These are phyloP conservation scores for Cladophialophora bantiana DNA, from an alignment of 2,329 filamentous ascomycete species.

Conservation along the genomic window DNA sequence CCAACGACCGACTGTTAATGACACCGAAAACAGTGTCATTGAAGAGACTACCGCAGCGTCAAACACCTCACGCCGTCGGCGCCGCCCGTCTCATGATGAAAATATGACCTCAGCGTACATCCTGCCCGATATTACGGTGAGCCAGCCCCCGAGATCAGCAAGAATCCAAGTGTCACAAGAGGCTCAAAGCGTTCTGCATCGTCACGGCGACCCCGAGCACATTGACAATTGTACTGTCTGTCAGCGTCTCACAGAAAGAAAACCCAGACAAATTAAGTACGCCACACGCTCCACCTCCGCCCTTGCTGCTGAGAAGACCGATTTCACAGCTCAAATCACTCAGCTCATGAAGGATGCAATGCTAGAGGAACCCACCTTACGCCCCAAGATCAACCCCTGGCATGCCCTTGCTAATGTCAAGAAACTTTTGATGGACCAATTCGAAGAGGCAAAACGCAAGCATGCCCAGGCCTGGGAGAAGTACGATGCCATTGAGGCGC, in stretches of 20 bases:
- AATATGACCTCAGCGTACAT: conserved; percentile 72
- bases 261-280: conserved; percentile 40
- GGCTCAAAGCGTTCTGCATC: conserved; percentile 51
- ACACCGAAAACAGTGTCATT: conserved; percentile 38
- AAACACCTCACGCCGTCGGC: conserved; percentile 59
- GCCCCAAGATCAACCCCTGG: conserved; percentile 70
- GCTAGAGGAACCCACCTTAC: conserved; percentile 65
- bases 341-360: conserved; percentile 36
- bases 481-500: conserved; percentile 40
- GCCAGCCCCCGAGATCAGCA: conserved; percentile 40
- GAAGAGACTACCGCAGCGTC: conserved; percentile 48
- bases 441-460: conserved; percentile 75
- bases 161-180: conserved; percentile 47
- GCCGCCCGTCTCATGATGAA: conserved; percentile 53
- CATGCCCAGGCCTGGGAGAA: conserved; percentile 56
- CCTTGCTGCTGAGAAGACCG: conserved; percentile 41
- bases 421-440: conserved; percentile 80
- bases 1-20: conserved; percentile 33
- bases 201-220: conserved; percentile 55
- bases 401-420: conserved; percentile 81
- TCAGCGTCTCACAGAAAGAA: conserved; percentile 52
- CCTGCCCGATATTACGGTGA: conserved; percentile 67
- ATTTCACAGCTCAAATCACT: conserved; percentile 44
- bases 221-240: conserved; percentile 65
- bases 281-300: conserved; percentile 5